A percentile compares a stretch with the other conserved stretches of the same genome.
These are phyloP conservation scores for Colletotrichum agaves DNA, from an alignment of 2,329 filamentous ascomycete species.

Conservation along the genomic window DNA sequence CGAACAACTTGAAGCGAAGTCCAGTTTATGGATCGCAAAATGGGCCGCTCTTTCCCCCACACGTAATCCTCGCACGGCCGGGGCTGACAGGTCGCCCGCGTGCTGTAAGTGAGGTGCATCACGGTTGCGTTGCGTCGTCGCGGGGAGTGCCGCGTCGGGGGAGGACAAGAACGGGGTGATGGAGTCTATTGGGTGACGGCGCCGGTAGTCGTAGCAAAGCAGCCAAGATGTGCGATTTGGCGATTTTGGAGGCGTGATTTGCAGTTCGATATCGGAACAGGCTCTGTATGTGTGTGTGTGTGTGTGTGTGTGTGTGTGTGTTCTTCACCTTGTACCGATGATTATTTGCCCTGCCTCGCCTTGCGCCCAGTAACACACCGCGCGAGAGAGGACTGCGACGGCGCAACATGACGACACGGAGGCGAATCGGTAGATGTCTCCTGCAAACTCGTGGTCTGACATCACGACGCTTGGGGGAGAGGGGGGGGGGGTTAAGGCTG, in stretches of 20 bases:
- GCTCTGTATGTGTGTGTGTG: no score
- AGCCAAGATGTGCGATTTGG: conserved; percentile 15
- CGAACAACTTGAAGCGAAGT: not conserved
- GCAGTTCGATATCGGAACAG: conserved; percentile 5
- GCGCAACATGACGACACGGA: conserved; percentile 4
- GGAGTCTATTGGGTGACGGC: not conserved
- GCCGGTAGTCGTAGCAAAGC: conserved; percentile 2
- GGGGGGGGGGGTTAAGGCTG: not conserved
- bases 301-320: no score
- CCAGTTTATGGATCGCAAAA: not conserved
- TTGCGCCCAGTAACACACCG: not conserved
- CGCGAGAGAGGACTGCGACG: not conserved
- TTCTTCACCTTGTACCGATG: not conserved
- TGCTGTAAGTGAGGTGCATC: not conserved
- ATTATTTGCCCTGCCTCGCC: not conserved
- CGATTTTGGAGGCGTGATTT: not conserved
- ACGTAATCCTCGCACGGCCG: conserved; percentile 17
- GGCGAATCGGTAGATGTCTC: not conserved
- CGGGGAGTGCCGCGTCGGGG: not conserved
- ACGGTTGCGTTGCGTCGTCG: not conserved
- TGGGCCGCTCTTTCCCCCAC: conserved; percentile 7
- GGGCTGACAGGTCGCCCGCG: conserved; percentile 11
- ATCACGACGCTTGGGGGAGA: not conserved
- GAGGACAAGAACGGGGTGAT: not conserved
- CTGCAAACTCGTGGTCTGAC: conserved; percentile 22